phyloP scores from a whole-genome alignment of 2,329 filamentous ascomycete species.

The Paradendryphiella salina region DNA sequence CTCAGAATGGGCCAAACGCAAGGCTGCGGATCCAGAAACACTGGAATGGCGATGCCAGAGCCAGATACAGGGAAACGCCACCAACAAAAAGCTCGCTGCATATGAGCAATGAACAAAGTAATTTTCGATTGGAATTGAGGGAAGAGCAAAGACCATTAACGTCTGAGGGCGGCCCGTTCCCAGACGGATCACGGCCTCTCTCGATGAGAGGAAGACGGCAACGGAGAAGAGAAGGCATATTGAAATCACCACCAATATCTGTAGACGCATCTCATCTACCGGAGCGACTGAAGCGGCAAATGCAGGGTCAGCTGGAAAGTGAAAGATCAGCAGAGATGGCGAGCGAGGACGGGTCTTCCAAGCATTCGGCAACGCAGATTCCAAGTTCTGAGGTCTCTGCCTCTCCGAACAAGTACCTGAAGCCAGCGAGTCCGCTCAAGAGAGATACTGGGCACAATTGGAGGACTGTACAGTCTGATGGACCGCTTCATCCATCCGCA shows the following conservation, averaged over 20 bases:
- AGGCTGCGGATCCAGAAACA: slow-evolving; percentile 13
- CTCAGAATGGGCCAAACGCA: slow-evolving; percentile 3
- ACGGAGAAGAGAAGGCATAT: slow-evolving; percentile 1
- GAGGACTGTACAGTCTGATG: neutral
- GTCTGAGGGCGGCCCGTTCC: neutral
- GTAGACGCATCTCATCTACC: neutral
- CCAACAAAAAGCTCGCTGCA: slow-evolving; percentile 2
- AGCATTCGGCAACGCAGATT: neutral
- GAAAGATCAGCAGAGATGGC: neutral
- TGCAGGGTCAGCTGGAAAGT: neutral
- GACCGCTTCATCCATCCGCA: slow-evolving; percentile 14
- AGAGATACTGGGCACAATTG: neutral
- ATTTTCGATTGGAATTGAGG: neutral
- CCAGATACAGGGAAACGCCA: neutral
- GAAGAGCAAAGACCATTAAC: neutral
- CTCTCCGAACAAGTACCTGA: neutral
- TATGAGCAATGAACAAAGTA: slow-evolving; percentile 6
- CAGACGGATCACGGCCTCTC: neutral
- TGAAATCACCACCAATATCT: neutral
- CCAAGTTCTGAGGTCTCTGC: neutral
- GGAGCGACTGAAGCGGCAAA: neutral
- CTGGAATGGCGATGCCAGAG: slow-evolving; percentile 7
- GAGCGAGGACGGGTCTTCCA: neutral
- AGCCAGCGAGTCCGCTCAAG: neutral
- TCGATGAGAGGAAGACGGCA: slow-evolving; percentile 12